Conservation (phyloP, 2,329 filamentous ascomycete genomes). For the Verticillium dahliae region DNA sequence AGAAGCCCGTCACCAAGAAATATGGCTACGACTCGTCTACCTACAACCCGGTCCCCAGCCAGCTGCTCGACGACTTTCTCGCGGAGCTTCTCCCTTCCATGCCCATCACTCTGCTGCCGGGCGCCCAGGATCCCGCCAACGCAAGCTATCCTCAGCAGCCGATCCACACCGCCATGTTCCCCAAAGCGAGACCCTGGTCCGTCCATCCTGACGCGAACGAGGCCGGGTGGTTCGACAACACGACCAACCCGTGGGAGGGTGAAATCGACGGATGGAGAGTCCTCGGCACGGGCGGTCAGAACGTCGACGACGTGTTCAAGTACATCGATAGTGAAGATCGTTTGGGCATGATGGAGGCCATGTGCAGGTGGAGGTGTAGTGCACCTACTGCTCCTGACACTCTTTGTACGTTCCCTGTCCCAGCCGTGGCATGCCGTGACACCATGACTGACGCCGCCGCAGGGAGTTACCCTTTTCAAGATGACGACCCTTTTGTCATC, state of each 20-base stretch:
- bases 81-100: conserved; percentile 75
- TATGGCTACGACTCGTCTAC: conserved; percentile 88
- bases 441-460: conserved; percentile 7
- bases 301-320: conserved; percentile 87
- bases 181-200: conserved; percentile 69
- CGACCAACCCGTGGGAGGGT: conserved; percentile 90
- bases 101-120: conserved; percentile 83
- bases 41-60: conserved; percentile 82
- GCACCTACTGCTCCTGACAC: conserved; percentile 96
- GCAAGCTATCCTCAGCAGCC: conserved; percentile 86
- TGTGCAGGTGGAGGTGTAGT: conserved; percentile 84
- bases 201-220: conserved; percentile 31
- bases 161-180: conserved; percentile 89
- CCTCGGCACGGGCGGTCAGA: conserved; percentile 83
- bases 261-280: conserved; percentile 87
- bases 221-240: conserved; percentile 74
- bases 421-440: not conserved
- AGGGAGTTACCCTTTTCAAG: conserved; percentile 97
- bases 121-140: conserved; percentile 79
- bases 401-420: conserved; percentile 57
- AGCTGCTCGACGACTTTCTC: conserved; percentile 78
- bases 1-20: conserved; percentile 57
- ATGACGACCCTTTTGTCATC: conserved; percentile 85
- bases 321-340: conserved; percentile 76
- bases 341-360: conserved; percentile 86